These are phyloP conservation scores for Circinella umbellata DNA, from an alignment of 371 early-diverging fungal species.

Conservation along the genomic window DNA sequence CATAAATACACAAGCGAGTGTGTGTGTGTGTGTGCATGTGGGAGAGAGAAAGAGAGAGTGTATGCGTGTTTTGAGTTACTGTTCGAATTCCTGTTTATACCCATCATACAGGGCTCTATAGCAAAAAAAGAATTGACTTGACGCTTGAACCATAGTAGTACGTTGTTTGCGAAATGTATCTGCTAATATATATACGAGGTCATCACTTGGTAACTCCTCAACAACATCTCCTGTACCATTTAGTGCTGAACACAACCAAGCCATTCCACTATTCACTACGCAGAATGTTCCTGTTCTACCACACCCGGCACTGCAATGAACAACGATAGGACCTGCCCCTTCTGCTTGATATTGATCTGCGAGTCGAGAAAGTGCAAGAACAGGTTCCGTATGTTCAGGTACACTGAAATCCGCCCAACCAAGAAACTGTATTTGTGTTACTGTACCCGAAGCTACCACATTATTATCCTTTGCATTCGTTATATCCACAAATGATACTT, in stretches of 20 bases:
- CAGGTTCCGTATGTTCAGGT: slow-evolving; percentile 50
- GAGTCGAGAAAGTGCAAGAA: slow-evolving; percentile 49
- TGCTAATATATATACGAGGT: slow-evolving; percentile 69
- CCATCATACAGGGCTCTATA: slow-evolving; percentile 70
- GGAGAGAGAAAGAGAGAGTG: no score
- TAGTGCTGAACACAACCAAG: slow-evolving; percentile 7
- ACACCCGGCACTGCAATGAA: slow-evolving; percentile 95
- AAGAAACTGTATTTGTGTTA: slow-evolving; percentile 81
- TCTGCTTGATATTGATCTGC: slow-evolving; percentile 33
- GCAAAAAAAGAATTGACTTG: slow-evolving; percentile 84
- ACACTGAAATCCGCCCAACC: slow-evolving; percentile 94
- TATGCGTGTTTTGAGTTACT: no score
- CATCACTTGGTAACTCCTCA: slow-evolving; percentile 32
- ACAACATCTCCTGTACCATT: slow-evolving; percentile 26
- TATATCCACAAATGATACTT: slow-evolving; percentile 7
- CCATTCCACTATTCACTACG: slow-evolving; percentile 35
- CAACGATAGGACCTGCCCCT: slow-evolving; percentile 60
- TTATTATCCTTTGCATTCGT: background rate
- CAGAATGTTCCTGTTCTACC: slow-evolving; percentile 98
- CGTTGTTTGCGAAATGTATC: slow-evolving; percentile 82
- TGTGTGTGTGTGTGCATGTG: no score
- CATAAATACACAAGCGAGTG: no score
- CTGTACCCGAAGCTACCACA: slow-evolving; percentile 17
- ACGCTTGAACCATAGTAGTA: slow-evolving; percentile 87
- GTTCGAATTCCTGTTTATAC: slow-evolving; percentile 24